Evolutionary conservation across 805 yeast species (phyloP).

Genomic region (Hanseniaspora singularis): DNA sequence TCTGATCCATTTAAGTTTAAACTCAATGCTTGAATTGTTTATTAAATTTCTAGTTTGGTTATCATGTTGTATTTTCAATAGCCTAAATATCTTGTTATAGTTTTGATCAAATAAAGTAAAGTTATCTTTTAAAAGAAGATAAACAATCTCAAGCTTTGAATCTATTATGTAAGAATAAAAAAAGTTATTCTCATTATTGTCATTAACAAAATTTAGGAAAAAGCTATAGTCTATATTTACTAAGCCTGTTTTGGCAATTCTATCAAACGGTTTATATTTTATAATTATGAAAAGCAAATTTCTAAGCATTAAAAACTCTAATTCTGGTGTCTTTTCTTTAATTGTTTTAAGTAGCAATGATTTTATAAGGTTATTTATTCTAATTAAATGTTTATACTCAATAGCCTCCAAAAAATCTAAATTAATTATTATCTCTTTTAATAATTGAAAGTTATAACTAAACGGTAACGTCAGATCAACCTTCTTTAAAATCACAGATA

Average conservation of each 20-base stretch:
- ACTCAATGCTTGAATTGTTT: too few species aligned
- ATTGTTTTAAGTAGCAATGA: background rate
- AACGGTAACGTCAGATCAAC: background rate
- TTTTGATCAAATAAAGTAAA: background rate
- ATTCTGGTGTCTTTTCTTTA: constrained; percentile 37
- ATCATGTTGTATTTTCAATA: too few species aligned
- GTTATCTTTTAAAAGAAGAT: constrained; percentile 4
- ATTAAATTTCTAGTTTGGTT: too few species aligned
- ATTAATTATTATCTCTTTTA: background rate
- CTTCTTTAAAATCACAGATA: background rate
- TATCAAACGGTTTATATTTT: constrained; percentile 1
- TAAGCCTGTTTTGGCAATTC: background rate
- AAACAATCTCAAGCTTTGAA: constrained; percentile 10
- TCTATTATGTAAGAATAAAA: background rate
- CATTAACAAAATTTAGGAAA: background rate
- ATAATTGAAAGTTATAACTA: background rate
- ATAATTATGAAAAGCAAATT: constrained; percentile 60
- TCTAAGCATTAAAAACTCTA: constrained; percentile 71
- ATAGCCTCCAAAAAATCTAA: background rate
- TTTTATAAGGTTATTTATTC: constrained; percentile 2
- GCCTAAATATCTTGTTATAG: background rate
- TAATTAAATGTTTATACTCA: background rate
- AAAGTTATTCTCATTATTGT: background rate
- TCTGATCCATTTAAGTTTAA: constrained; percentile 6
- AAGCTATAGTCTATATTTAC: background rate